These are phyloP conservation scores for Sideroxylon spinosum DNA, from an alignment of 179 eudicot genomes.

Conservation along the genomic window DNA sequence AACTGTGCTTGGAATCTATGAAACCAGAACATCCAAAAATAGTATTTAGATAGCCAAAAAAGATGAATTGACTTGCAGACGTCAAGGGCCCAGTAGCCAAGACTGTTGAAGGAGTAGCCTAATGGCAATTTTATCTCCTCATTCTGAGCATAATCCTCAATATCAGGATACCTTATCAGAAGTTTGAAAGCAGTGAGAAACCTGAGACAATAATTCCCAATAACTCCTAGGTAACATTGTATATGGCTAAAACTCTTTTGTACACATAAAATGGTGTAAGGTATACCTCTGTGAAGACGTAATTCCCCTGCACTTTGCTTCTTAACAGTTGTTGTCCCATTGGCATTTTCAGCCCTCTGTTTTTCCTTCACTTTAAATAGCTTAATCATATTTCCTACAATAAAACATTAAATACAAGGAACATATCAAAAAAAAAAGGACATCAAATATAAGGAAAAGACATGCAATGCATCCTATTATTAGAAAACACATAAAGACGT, in stretches of 20 bases:
- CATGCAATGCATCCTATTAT: not conserved
- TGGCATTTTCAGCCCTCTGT: slow-evolving; percentile 69
- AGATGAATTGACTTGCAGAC: not conserved
- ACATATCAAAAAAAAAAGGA: not conserved
- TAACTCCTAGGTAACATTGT: not conserved
- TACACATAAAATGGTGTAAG: not conserved
- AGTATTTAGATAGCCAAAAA: not conserved
- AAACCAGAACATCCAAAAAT: not conserved
- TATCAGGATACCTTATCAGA: not conserved
- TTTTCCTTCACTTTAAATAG: slow-evolving; percentile 90
- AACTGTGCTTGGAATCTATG: not conserved
- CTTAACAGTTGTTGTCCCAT: slow-evolving; percentile 66
- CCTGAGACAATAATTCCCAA: not conserved
- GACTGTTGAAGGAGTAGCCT: not conserved
- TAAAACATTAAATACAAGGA: not conserved
- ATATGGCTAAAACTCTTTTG: not conserved
- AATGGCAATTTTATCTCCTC: not conserved
- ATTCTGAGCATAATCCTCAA: not conserved
- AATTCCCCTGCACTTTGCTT: slow-evolving; percentile 93
- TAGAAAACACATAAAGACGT: not conserved
- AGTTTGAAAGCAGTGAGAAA: not conserved
- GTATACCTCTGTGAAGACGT: slow-evolving; percentile 76
- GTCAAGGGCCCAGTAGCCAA: not conserved
- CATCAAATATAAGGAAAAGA: not conserved
- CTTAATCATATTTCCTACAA: slow-evolving; percentile 56